Base-by-base conservation (phyloP, 2,329 filamentous ascomycete species). In the Calcarisporium arbuscula region DNA sequence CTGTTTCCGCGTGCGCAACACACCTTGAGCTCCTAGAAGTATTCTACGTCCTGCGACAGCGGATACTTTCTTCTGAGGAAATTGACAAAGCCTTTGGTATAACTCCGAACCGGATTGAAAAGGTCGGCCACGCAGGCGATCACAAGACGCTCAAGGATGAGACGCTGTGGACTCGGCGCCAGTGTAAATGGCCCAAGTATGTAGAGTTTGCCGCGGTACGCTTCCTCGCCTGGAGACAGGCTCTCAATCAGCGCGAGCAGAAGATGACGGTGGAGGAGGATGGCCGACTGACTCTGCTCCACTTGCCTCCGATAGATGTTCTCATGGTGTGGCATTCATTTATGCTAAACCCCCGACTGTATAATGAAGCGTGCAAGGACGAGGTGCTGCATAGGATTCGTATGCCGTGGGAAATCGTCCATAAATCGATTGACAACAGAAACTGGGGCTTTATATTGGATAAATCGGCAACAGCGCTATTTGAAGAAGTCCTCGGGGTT, bases 1-100 rank as follows among this genome's bases (percentile, higher is more conserved):
- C 19, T n/a, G 23, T 36, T 2, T 39, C 40, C 10, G 43, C 51
- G 15, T 77, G 72, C 45, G 68, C 73, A 17, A 65, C 67, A 6
- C 78, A 82, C 50, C 61, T 82, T 10, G 76, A 79, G 48, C 59
- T 82, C 2, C 61, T 82, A 1, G 68, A 79, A 40, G 67, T 67
- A 6, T 65, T 82, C 33, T 67, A 71, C 25, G 62, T 68, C 23
- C 54, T 81, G n/a, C 67, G 67, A n/a, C 40, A 45, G 7, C 40
- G 35, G 0, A 37, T 55, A 2, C 26, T 54, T 3, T 33, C 40
- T 1, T 53, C 52, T 1, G 28, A 25, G 6, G 36, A 38, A 0
- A 17, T 54, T 1, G 50, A 47, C n/a, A 25, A 22, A 12, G 38
- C 37, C 6, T 41, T 51, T 30, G 38, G 17, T 6, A 50, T 44